Base-by-base conservation (phyloP, 768 basidiomycete species). In the Calocybe gangraenosa region DNA sequence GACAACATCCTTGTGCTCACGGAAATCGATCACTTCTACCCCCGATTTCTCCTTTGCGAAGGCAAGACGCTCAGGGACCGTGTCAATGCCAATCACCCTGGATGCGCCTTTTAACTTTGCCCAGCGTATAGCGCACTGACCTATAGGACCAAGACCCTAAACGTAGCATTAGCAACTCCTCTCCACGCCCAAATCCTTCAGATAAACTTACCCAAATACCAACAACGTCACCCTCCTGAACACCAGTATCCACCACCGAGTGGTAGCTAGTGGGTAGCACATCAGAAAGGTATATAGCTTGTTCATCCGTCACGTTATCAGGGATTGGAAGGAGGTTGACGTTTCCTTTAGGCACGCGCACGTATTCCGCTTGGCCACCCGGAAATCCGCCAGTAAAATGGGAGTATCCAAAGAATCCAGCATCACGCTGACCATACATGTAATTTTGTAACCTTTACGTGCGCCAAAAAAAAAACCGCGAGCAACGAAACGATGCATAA, bases 251-350 rank as follows among this genome's bases (percentile, higher is more conserved):
- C 15, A 79, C 75, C 18, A 90, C 82, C 17, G 73, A 67, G 62
- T 92, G 85, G 60, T 88, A 90, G 11, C 78, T 78, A 0, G 87
- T 89, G 1, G 81, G 78, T 5, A 88, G 66, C 32, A 90, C 71
- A 44, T 83, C 79, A 7, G 75, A 79, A 4, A 82, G 68, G 55
- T 73, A 79, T 1, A 80, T 50, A 0, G 66, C 78, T 48, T 77
- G 70, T 65, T 87, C 84, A 61, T 88, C 70, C 2, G 79, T 53
- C 7, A 92, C 67, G 11, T 69, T 65, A 44, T 83, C 76, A 1
- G 87, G 87, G 2, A 90, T 73, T 20, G 79, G 79, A 20, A 88
- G 70, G 28, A 83, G 70, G 62, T 89, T 90, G 34, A 83, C 78
- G 37, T 84, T 74, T 31, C 81, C 88, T 55, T 77, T 75, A 0